Evolutionary conservation across 148 eudicot species (phyloP).

Genomic region (Fallopia convolvulus): DNA sequence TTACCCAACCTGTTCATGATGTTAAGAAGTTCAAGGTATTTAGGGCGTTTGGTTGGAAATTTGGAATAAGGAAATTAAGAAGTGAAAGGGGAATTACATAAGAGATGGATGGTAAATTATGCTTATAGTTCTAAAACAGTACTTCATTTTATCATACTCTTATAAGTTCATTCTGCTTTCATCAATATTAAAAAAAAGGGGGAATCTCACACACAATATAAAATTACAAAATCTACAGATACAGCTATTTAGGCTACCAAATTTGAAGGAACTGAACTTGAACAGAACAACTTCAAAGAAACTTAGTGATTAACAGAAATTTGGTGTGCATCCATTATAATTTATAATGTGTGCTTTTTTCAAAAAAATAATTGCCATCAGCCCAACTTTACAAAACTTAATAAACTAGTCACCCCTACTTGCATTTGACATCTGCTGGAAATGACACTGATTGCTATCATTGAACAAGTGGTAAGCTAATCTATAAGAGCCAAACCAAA

Average conservation of each 20-base stretch:
- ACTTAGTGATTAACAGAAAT: background rate
- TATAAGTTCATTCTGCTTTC: background rate
- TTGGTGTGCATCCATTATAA: background rate
- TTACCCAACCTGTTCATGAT: background rate
- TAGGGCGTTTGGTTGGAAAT: background rate
- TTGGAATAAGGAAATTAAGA: background rate
- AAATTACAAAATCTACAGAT: background rate
- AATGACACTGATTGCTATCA: background rate
- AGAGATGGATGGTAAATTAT: background rate
- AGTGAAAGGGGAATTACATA: background rate
- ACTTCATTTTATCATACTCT: background rate
- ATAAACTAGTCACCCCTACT: background rate
- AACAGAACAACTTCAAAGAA: background rate
- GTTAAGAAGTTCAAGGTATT: background rate
- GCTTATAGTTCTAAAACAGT: background rate
- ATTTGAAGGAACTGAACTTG: background rate
- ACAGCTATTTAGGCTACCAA: background rate
- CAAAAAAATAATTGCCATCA: background rate
- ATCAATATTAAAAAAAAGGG: background rate
- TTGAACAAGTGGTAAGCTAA: background rate
- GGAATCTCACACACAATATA: background rate
- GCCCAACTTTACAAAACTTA: background rate
- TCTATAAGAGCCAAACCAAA: background rate
- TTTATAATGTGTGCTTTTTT: background rate
- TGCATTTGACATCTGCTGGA: background rate